Percentiles rank a stretch among this genome's conserved stretches.
These are phyloP conservation scores for Triangularia setosa DNA, from an alignment of 2,329 filamentous ascomycete species.

Conservation along the genomic window DNA sequence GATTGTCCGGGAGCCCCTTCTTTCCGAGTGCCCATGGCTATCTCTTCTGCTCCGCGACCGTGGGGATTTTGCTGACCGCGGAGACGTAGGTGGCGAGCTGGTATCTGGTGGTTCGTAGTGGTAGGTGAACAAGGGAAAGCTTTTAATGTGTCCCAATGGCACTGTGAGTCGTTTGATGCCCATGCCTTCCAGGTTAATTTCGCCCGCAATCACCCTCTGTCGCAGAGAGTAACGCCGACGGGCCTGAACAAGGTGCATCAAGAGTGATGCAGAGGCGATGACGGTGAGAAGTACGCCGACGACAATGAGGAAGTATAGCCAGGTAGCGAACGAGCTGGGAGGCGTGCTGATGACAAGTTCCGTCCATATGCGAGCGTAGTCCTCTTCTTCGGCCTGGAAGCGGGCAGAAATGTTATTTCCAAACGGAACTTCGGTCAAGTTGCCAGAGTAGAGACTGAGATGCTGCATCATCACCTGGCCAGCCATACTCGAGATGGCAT, in stretches of 20 bases:
- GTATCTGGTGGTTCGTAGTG: slow-evolving; percentile 50
- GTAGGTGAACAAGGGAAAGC: slow-evolving; percentile 77
- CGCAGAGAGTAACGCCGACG: slow-evolving; percentile 64
- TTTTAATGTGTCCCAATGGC: slow-evolving; percentile 64
- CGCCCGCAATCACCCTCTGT: slow-evolving; percentile 68
- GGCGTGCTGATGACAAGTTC: slow-evolving; percentile 46
- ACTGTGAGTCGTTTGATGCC: slow-evolving; percentile 81
- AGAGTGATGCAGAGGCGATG: slow-evolving; percentile 61
- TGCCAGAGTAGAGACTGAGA: slow-evolving; percentile 73
- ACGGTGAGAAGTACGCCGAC: slow-evolving; percentile 67
- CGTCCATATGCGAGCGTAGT: slow-evolving; percentile 60
- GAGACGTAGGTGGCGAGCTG: slow-evolving; percentile 35
- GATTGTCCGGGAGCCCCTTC: neutral
- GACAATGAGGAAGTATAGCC: slow-evolving; percentile 73
- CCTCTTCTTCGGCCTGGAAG: slow-evolving; percentile 52
- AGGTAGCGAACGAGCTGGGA: slow-evolving; percentile 64
- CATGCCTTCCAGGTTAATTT: slow-evolving; percentile 80
- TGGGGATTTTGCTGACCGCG: slow-evolving; percentile 17
- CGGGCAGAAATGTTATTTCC: slow-evolving; percentile 52
- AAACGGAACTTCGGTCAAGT: slow-evolving; percentile 59
- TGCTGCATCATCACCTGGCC: slow-evolving; percentile 68
- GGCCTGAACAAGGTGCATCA: slow-evolving; percentile 75
- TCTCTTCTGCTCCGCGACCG: slow-evolving; percentile 1
- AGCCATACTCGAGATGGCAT: slow-evolving; percentile 67
- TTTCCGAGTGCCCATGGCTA: neutral